Evolutionary conservation across 441 rosid genomes (phyloP), one percentile per base, ranked within the genome.

Genomic region (Pelargonium fulgidum): DNA sequence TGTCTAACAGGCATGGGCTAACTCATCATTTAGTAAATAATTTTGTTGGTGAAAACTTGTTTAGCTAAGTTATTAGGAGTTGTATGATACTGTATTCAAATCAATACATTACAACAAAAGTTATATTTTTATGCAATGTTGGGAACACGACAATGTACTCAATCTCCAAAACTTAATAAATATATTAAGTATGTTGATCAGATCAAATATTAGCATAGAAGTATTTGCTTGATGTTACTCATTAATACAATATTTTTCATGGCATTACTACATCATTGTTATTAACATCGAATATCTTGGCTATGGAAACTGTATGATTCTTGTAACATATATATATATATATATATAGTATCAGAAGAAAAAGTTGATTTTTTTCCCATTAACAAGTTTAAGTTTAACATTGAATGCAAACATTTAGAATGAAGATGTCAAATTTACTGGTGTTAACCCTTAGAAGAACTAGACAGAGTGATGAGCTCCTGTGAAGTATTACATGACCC

Each of bases 271-370:
- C 26, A 19, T 56, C 26, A 56, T 16, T 17, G 62, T 56, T 56
- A 17, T 56, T 7, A 9, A 39, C 1, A 7, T 39, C 42, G 42
- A 39, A 39, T 39, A 10, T 39, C 42, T 39, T 39, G 42, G 42
- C 10, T 39, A 39, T 17, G 62, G 62, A 56, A 56, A 56, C 62
- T 56, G 62, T 17, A 56, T 56, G 26, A 56, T 17, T 14, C 62
- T 17, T 56, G 26, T 56, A n/a, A 56, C 8, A 56, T 22, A 56
- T 10, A 19, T 7, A 56, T 16, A 16, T 4, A 56, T 2, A 56
- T 22, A 56, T 10, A 19, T 7, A 56, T 16, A 16, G 11, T 26
- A 56, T 8, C 11, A 39, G 7, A 16, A 17, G 12, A 16, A 3
- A 56, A 17, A 11, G 20, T 56, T 56, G 62, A 56, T 16, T 52